These are phyloP conservation scores for Eucalyptus marginata DNA, from an alignment of 345 rosid species.

Conservation along the genomic window DNA sequence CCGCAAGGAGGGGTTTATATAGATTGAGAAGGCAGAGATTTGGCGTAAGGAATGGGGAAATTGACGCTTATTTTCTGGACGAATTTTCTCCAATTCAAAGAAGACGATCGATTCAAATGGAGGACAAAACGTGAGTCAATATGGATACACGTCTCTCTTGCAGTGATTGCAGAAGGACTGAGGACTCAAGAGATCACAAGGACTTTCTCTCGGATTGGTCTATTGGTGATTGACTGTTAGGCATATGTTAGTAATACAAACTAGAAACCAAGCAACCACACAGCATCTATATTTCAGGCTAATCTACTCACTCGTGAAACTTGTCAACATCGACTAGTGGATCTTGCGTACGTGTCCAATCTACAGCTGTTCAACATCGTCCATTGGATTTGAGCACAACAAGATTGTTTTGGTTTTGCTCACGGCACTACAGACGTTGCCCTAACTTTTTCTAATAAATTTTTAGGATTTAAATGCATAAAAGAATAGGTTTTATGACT, in stretches of 20 bases:
- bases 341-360: fast-evolving
- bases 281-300: background rate
- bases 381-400: background rate
- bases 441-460: too few species aligned
- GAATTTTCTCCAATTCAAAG: background rate
- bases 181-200: background rate
- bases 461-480: too few species aligned
- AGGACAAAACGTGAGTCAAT: background rate
- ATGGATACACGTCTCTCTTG: background rate
- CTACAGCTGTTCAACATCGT: background rate
- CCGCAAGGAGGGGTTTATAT: too few species aligned
- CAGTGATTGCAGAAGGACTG: background rate
- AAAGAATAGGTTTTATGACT: too few species aligned
- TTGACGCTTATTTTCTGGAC: background rate
- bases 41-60: background rate
- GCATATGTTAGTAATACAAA: background rate
- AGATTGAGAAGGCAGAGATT: background rate
- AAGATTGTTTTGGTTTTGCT: background rate
- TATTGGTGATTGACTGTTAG: background rate
- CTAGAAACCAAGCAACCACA: background rate
- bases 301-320: background rate
- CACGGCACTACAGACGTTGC: background rate
- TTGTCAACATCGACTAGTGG: background rate
- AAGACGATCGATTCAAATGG: background rate
- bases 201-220: background rate